Base-by-base conservation (phyloP, 257 asterid species). In the Rhazya stricta region DNA sequence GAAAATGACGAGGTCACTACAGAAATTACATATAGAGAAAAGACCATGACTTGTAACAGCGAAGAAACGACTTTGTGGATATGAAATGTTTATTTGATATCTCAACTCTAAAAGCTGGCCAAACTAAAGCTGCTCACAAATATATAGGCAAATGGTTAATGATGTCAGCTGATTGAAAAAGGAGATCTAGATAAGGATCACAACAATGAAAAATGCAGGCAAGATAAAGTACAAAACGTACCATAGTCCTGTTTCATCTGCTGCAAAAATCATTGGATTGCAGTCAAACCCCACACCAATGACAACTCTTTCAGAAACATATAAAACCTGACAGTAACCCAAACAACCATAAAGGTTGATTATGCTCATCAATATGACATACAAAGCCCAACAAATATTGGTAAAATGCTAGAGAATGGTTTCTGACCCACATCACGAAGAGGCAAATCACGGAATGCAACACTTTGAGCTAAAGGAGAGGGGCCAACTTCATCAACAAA, bases 341-440 rank as follows among this genome's bases (percentile, higher is more conserved):
- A 51, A 43, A 78, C 67, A 69, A 21, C 37, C 43, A 78, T 37
- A 11, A 13, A 51, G n/a, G 39, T 73, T 56, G 72, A 67, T 80
- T 76, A 78, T 78, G 50, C 73, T 76, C 80, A 75, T 74, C 72
- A 72, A 73, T 65, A 70, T 53, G 75, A 54, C 72, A 71, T 58
- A 74, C 42, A 79, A 75, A 75, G 78, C 61, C 67, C 76, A 30
- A 78, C 54, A 67, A 74, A 77, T 12, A 77, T 25, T 32, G 37
- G 53, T 60, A 71, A 71, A 83, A 81, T 85, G 77, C 77, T 74
- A 48, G 80, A 86, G 93, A 84, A 83, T 77, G 92, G 94, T 89
- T 87, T 92, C 96, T 87, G 97, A 95, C 98, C 99, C 98, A 92
- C 99, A 92, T 95, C 97, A 83, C 97, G 98, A 85, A 95, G 99